phyloP scores from a whole-genome alignment of 345 rosid species.

The Aquilaria malaccensis region DNA sequence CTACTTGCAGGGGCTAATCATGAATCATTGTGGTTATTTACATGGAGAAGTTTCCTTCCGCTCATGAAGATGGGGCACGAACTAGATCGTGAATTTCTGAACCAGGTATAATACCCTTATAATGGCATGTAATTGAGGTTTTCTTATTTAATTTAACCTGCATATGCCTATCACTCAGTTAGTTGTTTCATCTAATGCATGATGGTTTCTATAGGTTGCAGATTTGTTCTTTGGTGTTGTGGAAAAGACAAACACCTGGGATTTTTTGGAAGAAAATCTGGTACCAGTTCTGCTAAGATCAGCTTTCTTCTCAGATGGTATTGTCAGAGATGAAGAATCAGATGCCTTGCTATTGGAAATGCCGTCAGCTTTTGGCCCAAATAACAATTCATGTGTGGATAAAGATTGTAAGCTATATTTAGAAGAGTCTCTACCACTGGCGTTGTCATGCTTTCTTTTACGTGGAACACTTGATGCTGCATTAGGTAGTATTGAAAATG shows the following conservation, averaged over 20 bases:
- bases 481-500: conserved; percentile 29
- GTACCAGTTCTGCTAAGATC: conserved; percentile 71
- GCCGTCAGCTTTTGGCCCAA: conserved; percentile 19
- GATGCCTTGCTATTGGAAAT: conserved; percentile 37
- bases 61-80: conserved; percentile 49
- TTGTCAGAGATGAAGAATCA: conserved; percentile 37
- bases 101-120: conserved; percentile 43
- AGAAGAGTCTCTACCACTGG: conserved; percentile 40
- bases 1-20: conserved; percentile 30
- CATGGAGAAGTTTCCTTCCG: conserved; percentile 68
- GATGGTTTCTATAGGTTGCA: conserved; percentile 39
- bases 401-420: conserved; percentile 22
- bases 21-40: conserved; percentile 43
- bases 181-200: conserved; percentile 15
- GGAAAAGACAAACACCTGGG: conserved; percentile 48
- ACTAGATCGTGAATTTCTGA: conserved; percentile 60
- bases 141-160: conserved; percentile 1
- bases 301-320: conserved; percentile 40
- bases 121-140: conserved; percentile 2
- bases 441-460: conserved; percentile 60
- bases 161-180: conserved; percentile 13
- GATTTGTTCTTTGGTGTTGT: conserved; percentile 61
- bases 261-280: conserved; percentile 45
- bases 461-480: conserved; percentile 49
- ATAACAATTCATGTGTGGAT: conserved; percentile 17